Percentiles rank a stretch among this genome's conserved stretches.
phyloP scores from a whole-genome alignment of 2,329 filamentous ascomycete genomes.

The Alternaria tenuissima region DNA sequence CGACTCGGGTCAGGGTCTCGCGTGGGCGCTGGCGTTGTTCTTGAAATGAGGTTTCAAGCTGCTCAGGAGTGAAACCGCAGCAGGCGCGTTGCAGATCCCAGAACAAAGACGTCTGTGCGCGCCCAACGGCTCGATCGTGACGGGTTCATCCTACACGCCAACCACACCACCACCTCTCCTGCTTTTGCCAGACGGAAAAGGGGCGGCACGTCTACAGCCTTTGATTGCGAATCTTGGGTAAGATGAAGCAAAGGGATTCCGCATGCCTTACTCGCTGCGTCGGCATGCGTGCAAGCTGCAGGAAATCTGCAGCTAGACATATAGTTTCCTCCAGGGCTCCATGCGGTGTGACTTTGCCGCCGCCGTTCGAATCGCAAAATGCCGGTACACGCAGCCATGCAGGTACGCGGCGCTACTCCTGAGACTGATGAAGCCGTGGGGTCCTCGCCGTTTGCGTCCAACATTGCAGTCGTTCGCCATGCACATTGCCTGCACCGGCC shows the following conservation, averaged over 20 bases:
- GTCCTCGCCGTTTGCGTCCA: neutral
- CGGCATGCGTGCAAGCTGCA: slow-evolving; percentile 14
- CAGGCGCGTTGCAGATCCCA: slow-evolving; percentile 16
- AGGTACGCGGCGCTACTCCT: slow-evolving; percentile 33
- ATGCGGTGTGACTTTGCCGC: slow-evolving; percentile 17
- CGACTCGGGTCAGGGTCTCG: slow-evolving; percentile 7
- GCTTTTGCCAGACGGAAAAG: slow-evolving; percentile 5
- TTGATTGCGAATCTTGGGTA: slow-evolving; percentile 18
- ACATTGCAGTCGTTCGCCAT: neutral
- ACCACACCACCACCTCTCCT: slow-evolving; percentile 6
- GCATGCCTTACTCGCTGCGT: slow-evolving; percentile 12
- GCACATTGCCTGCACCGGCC: neutral
- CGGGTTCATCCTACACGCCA: slow-evolving; percentile 5
- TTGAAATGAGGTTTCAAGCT: slow-evolving; percentile 18
- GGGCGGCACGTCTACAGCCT: slow-evolving; percentile 1
- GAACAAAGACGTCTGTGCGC: slow-evolving; percentile 11
- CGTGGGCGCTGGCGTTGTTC: slow-evolving; percentile 11
- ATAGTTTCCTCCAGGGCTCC: slow-evolving; percentile 7
- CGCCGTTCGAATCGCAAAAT: slow-evolving; percentile 16
- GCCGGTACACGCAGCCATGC: slow-evolving; percentile 20
- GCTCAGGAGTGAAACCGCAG: slow-evolving; percentile 19
- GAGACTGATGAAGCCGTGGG: slow-evolving; percentile 15
- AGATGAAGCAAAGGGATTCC: slow-evolving; percentile 13
- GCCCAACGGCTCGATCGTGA: slow-evolving; percentile 14
- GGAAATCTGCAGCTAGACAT: slow-evolving; percentile 8